Base-by-base conservation (phyloP, 495 filamentous ascomycete species). In the Pyrenopolyporus hunteri region DNA sequence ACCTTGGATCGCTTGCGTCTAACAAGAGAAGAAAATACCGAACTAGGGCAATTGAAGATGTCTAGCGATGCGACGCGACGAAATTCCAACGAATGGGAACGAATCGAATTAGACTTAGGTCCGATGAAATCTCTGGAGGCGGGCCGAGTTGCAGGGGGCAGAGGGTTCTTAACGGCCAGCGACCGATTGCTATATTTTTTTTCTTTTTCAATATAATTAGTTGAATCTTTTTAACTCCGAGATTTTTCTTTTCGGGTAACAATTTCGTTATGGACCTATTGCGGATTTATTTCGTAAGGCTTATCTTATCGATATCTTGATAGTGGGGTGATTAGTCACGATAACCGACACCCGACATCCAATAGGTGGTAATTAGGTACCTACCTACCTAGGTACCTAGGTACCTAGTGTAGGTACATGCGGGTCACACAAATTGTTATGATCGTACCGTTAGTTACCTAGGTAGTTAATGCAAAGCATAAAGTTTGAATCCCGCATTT, bases 241-340 rank as follows among this genome's bases (percentile, higher is more conserved):
- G 59, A 29, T 45, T 14, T 45, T 10, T 28, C 8, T 25, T 2
- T 0, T 20, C 9, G n/a, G n/a, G 26, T 29, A 29, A 4, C 26
- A 5, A 29, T 5, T 13, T 57, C 14, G 25, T 33, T 37, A 19
- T 29, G n/a, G n/a, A n/a, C n/a, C n/a, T n/a, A n/a, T n/a, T n/a
- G n/a, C n/a, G n/a, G n/a, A n/a, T n/a, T n/a, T n/a, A n/a, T n/a
- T n/a, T n/a, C n/a, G 13, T 17, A 19, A 45, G 14, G n/a, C 2
- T 56, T 60, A 55, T 61, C 58, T 61, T 60, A 60, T 60, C 57
- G 42, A 46, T 47, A n/a, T n/a, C n/a, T n/a, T n/a, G n/a, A n/a
- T n/a, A n/a, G n/a, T n/a, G n/a, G n/a, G n/a, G n/a, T n/a, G n/a
- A n/a, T n/a, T n/a, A n/a, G n/a, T n/a, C n/a, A n/a, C n/a, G n/a